phyloP scores from a whole-genome alignment of 352 stramenopile species.

The Blastocystis sp. region DNA sequence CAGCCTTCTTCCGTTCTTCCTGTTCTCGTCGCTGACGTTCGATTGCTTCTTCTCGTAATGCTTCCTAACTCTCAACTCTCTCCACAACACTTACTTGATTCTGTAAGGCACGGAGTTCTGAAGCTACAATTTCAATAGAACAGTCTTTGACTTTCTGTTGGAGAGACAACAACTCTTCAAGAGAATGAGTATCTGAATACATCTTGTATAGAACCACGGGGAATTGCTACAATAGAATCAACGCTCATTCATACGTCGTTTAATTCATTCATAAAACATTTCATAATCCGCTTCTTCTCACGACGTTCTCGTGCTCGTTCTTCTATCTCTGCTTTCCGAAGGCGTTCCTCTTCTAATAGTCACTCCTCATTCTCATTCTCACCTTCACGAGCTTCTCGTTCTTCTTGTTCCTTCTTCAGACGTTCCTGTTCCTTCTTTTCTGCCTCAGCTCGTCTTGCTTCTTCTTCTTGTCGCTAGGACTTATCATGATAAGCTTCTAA shows the following conservation, averaged over 20 bases:
- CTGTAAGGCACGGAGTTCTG: neutral
- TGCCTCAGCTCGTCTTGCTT: slow-evolving; percentile 69
- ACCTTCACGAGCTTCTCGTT: neutral
- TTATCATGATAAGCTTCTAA: neutral
- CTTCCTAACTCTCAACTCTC: neutral
- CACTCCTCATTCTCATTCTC: too few relatives aligned
- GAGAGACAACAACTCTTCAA: neutral
- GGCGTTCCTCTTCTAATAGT: slow-evolving; percentile 31
- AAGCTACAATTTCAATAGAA: neutral
- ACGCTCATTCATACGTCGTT: neutral
- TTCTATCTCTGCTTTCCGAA: neutral
- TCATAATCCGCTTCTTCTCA: slow-evolving; percentile 60
- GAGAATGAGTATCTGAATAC: neutral
- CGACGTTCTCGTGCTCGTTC: slow-evolving; percentile 3
- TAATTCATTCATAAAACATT: neutral
- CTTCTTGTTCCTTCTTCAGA: slow-evolving; percentile 2
- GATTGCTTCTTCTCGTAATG: neutral
- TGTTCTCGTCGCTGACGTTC: neutral
- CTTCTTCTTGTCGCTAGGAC: slow-evolving; percentile 72
- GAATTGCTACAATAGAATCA: neutral
- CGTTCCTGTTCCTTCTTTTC: slow-evolving; percentile 65
- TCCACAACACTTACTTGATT: neutral
- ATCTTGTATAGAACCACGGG: neutral
- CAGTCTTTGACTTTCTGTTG: neutral
- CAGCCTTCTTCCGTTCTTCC: slow-evolving; percentile 4